Percentiles rank a stretch among this genome's conserved stretches.
Conservation (phyloP, 2,329 filamentous ascomycete species). For the Fusarium algeriense region DNA sequence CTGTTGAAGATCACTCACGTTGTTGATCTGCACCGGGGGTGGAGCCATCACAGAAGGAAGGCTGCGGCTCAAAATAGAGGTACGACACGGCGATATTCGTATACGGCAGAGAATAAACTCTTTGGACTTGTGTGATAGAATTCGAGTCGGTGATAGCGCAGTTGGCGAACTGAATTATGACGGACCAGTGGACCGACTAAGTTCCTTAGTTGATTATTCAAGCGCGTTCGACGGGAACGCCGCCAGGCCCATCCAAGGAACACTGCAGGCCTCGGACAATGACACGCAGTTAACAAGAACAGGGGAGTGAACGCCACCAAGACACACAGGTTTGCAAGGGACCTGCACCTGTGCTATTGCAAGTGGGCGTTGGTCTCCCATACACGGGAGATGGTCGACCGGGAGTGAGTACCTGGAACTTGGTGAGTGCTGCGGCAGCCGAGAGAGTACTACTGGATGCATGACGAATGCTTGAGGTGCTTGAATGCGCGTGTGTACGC, state of each 20-base stretch:
- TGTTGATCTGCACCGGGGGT: constrained; percentile 3
- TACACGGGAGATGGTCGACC: constrained; percentile 34
- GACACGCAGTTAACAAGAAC: constrained; percentile 42
- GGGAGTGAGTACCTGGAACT: constrained; percentile 26
- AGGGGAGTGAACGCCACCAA: constrained; percentile 24
- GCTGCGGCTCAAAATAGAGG: constrained; percentile 2
- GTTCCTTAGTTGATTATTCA: constrained; percentile 18
- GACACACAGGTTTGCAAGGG: constrained; percentile 21
- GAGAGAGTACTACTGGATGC: constrained; percentile 34
- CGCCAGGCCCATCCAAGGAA: constrained; percentile 22
- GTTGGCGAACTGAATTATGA: constrained; percentile 14
- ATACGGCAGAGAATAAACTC: constrained; percentile 1
- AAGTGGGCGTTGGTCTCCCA: constrained; percentile 26
- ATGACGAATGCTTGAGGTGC: constrained; percentile 21
- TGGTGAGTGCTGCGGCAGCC: constrained; percentile 35
- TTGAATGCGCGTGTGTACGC: constrained; percentile 1
- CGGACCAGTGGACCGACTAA: constrained; percentile 26
- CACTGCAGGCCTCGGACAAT: constrained; percentile 29
- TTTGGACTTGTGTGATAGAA: background rate
- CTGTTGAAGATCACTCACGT: constrained; percentile 6
- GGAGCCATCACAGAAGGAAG: background rate
- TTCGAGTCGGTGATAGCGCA: constrained; percentile 5
- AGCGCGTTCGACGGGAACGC: constrained; percentile 33
- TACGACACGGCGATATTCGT: constrained; percentile 13
- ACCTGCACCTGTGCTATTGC: constrained; percentile 12